Evolutionary conservation across 177 flowering plant genomes (phyloP).

Genomic region (Vitis hybrid): DNA sequence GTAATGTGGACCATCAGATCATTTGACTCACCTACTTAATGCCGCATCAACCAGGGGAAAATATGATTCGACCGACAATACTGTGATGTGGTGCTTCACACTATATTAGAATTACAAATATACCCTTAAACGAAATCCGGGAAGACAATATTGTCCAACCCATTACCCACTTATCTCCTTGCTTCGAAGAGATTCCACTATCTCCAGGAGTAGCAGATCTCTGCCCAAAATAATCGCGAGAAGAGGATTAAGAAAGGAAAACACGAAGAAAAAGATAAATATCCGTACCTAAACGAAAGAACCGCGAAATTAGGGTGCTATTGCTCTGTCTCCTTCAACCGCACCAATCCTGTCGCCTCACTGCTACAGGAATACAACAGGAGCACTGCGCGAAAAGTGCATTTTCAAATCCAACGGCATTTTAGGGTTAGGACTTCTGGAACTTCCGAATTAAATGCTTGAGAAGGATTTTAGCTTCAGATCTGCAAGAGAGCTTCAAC

Average conservation of each 20-base stretch:
- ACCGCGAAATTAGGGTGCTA: not conserved
- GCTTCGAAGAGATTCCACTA: not conserved
- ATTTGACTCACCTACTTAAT: no score
- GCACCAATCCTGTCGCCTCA: not conserved
- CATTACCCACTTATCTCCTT: no score
- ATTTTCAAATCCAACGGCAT: not conserved
- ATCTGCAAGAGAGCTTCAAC: no score
- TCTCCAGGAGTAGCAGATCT: not conserved
- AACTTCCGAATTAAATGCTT: no score
- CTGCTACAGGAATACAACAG: not conserved
- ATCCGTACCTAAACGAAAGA: not conserved
- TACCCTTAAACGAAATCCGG: no score
- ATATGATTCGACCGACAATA: no score
- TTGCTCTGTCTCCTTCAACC: not conserved
- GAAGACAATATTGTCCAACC: no score
- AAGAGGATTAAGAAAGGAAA: not conserved
- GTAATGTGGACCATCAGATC: not conserved
- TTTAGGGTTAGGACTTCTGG: not conserved
- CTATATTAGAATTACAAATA: no score
- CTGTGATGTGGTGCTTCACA: no score
- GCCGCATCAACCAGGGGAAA: no score
- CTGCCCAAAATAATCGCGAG: not conserved
- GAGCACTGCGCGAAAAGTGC: no score
- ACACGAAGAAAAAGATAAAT: not conserved
- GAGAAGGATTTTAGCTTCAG: no score